Conservation (phyloP, 352 stramenopile genomes). For the Elongisporangium prolatum region DNA sequence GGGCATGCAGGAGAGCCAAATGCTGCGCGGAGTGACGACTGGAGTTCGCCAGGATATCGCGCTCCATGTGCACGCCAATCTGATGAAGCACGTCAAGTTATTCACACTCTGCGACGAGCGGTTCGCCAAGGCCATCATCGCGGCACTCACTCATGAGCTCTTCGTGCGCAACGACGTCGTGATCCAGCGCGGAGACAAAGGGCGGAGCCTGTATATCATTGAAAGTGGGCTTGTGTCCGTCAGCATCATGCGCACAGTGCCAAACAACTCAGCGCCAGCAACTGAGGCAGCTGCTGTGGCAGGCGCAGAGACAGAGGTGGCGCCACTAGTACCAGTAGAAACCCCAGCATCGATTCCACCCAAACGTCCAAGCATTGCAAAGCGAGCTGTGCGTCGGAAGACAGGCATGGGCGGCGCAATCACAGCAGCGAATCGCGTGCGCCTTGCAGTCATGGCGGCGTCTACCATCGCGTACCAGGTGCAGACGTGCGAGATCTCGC, state of each 20-base stretch:
- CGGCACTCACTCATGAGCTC: constrained; percentile 32
- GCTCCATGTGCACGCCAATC: constrained; percentile 29
- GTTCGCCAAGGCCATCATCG: constrained; percentile 29
- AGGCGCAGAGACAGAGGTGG: not conserved
- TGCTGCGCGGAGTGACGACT: constrained; percentile 28
- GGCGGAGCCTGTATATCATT: constrained; percentile 47
- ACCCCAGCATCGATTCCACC: constrained; percentile 8
- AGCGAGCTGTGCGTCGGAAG: constrained; percentile 5
- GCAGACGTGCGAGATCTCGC: constrained; percentile 16
- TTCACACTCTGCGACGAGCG: constrained; percentile 25
- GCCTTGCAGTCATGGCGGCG: constrained; percentile 8
- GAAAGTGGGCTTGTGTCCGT: constrained; percentile 58
- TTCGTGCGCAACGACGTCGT: constrained; percentile 50
- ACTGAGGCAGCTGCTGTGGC: not conserved
- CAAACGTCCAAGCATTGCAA: constrained; percentile 6
- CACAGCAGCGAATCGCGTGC: not conserved
- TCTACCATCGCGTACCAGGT: constrained; percentile 17
- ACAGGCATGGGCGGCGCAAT: not conserved
- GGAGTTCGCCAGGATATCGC: constrained; percentile 29
- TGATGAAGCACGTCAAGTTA: constrained; percentile 39
- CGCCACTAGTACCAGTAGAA: not conserved
- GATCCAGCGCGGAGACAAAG: constrained; percentile 34
- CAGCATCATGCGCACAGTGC: constrained; percentile 26
- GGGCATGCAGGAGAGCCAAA: constrained; percentile 37
- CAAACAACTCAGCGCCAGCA: not conserved